A percentile compares a stretch with the other conserved stretches of the same genome.
These are phyloP conservation scores for Rutstroemia sp. DNA, from an alignment of 2,329 filamentous ascomycete species.

Conservation along the genomic window DNA sequence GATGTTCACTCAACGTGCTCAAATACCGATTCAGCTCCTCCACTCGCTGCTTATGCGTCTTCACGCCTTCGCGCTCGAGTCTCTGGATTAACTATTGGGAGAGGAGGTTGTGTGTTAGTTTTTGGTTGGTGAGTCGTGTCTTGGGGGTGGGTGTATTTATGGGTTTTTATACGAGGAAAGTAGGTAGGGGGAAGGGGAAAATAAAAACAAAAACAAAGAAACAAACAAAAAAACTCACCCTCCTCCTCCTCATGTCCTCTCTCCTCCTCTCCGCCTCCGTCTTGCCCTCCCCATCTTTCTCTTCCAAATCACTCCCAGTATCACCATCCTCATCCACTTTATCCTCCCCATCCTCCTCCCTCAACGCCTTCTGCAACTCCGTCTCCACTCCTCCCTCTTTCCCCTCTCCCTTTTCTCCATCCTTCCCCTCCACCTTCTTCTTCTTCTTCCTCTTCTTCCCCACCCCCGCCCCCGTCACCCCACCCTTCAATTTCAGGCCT, in stretches of 20 bases:
- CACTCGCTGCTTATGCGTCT: constrained; percentile 94
- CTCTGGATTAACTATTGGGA: constrained; percentile 74
- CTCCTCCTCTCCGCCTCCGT: constrained; percentile 78
- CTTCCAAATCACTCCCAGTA: constrained; percentile 16
- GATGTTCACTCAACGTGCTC: constrained; percentile 87
- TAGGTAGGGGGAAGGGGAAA: not conserved
- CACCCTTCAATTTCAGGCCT: constrained; percentile 81
- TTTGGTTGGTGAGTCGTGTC: not conserved
- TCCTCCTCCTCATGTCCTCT: constrained; percentile 73
- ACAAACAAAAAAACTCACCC: constrained; percentile 48
- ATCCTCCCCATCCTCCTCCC: constrained; percentile 25
- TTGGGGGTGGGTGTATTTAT: too few species aligned
- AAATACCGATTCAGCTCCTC: constrained; percentile 94
- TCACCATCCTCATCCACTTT: not conserved
- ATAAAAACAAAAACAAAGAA: not conserved
- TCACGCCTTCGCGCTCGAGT: constrained; percentile 71
- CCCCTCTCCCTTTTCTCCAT: constrained; percentile 27
- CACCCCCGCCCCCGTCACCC: constrained; percentile 52
- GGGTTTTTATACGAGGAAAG: not conserved
- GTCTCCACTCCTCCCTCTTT: constrained; percentile 61
- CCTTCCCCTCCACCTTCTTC: constrained; percentile 32
- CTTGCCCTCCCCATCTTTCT: constrained; percentile 44
- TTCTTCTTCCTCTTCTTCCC: constrained; percentile 55
- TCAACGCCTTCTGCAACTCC: constrained; percentile 37
- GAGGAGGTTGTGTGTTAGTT: not conserved